Base-by-base conservation (phyloP, 208 protist genomes). In the Leishmania amazonensis region DNA sequence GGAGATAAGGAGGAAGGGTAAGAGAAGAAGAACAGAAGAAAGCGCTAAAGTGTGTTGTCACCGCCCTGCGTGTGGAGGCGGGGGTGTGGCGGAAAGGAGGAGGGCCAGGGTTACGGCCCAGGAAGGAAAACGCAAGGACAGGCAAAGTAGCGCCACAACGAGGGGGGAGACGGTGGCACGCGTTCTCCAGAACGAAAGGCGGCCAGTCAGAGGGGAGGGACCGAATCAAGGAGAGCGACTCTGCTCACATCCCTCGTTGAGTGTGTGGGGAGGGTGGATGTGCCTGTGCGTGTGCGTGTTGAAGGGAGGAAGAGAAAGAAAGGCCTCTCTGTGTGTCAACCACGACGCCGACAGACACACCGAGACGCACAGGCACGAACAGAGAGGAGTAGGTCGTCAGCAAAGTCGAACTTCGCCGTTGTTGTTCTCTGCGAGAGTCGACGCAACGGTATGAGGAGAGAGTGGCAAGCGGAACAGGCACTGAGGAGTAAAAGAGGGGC, bases 311-410 rank as follows among this genome's bases (percentile, higher is more conserved):
- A 57, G 31, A 1, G 9, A 71, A n/a, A n/a, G 67, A n/a, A 53
- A 35, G 70, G 45, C 28, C 9, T 5, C 70, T 19, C 42, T 47
- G 70, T 4, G 35, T 35, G 70, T 6, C 42, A 74, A 13, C 70
- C 13, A 74, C 70, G 11, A 53, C 45, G 45, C 28, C 47, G 28
- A 17, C 45, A 38, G 42, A 79, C 17, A n/a, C 57, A 68, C 24
- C 57, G 70, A 76, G 24, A 54, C 51, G 68, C 51, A 45, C 24
- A 53, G 49, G 51, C n/a, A 73, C 21, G 78, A 40, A 53, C n/a
- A 76, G 35, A 74, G 19, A 24, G 51, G 28, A 54, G 70, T 4
- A 31, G 35, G 13, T 45, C 28, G 19, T 31, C 45, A 38, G 45
- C 1, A 51, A 74, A 51, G 45, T 8, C 4, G 38, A 13, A 31